A percentile compares a stretch with the other conserved stretches of the same genome.
Conservation (phyloP, 768 basidiomycete genomes). For the Podaxis sp. region DNA sequence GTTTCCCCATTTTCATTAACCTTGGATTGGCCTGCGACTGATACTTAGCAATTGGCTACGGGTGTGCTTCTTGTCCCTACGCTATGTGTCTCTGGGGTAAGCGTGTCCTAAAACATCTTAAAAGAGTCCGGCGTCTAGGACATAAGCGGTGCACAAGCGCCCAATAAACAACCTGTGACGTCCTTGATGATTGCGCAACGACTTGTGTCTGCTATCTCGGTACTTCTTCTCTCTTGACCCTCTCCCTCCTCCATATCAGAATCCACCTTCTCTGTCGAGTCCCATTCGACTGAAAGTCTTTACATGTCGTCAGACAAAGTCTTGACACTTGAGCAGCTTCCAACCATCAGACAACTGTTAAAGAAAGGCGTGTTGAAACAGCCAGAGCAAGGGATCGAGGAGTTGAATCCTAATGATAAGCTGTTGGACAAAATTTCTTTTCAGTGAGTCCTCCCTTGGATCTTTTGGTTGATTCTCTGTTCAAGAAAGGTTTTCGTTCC, state of each 20-base stretch:
- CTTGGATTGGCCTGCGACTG: background rate
- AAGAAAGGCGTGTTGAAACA: conserved; percentile 36
- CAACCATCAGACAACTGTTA: conserved; percentile 58
- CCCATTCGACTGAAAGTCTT: background rate
- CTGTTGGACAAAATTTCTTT: conserved; percentile 11
- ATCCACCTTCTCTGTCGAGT: background rate
- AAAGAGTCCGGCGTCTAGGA: too few species aligned
- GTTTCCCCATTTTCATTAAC: background rate
- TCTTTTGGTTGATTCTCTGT: background rate
- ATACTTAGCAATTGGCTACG: background rate
- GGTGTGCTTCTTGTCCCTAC: background rate
- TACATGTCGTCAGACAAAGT: background rate
- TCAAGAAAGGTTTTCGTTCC: background rate
- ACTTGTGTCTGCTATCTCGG: background rate
- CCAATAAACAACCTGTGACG: background rate
- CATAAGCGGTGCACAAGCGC: background rate
- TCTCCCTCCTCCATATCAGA: background rate
- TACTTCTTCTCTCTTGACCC: background rate
- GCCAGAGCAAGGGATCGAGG: background rate
- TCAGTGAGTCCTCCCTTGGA: background rate
- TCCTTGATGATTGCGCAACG: background rate
- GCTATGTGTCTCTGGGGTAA: background rate
- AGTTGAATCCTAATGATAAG: conserved; percentile 2
- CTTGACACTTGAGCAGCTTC: conserved; percentile 44
- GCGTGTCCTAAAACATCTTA: too few species aligned